These are phyloP conservation scores for Magnaporthales sp. DNA, from an alignment of 2,329 filamentous ascomycete genomes.

Conservation along the genomic window DNA sequence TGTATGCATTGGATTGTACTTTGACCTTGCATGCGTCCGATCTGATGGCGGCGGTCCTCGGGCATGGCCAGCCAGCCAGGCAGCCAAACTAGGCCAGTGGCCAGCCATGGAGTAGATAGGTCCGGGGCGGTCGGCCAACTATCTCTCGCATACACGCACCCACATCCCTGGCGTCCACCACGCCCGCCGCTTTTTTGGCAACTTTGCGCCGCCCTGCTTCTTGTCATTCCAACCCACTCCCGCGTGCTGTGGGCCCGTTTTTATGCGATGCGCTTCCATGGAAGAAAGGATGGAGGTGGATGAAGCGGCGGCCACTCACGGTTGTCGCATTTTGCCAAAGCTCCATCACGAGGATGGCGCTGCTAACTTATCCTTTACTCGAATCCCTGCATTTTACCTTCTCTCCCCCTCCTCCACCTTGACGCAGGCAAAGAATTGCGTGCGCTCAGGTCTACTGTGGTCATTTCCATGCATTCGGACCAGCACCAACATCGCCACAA, in stretches of 20 bases:
- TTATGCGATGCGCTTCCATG: neutral
- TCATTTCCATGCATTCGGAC: neutral
- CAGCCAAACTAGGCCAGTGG: neutral
- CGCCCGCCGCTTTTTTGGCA: neutral
- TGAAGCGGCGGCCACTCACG: neutral
- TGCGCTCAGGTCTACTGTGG: neutral
- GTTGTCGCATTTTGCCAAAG: neutral
- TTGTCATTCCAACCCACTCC: neutral
- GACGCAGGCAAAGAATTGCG: neutral
- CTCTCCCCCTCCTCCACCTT: neutral
- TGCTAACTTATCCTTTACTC: neutral
- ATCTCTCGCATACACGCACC: neutral
- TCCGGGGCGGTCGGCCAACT: neutral
- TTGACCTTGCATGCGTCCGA: neutral
- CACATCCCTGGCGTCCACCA: neutral
- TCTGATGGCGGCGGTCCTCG: neutral
- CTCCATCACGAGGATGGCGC: neutral
- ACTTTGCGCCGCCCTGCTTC: neutral
- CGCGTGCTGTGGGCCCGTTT: neutral
- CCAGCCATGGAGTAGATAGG: neutral
- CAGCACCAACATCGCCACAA: neutral
- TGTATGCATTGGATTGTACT: neutral
- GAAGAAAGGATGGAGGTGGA: neutral
- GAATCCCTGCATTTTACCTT: neutral
- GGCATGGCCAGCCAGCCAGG: neutral